Evolutionary conservation across 805 yeast species (phyloP).

Genomic region (Wickerhamiella bombiphila): DNA sequence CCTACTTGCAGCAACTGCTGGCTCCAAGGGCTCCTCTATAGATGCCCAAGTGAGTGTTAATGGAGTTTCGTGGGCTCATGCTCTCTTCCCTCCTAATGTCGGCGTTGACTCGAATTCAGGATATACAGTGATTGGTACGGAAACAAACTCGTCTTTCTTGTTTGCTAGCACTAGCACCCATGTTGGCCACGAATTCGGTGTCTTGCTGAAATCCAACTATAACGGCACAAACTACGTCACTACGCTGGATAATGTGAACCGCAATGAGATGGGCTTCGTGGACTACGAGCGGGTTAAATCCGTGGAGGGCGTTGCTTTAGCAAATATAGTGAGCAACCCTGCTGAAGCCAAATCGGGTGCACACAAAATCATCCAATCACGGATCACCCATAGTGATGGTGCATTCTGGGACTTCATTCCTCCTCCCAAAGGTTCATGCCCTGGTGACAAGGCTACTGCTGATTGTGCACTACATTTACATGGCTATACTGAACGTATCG

Average conservation of each 20-base stretch:
- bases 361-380: conserved; percentile 48
- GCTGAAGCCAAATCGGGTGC: conserved; percentile 31
- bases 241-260: conserved; percentile 55
- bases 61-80: conserved; percentile 63
- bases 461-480: conserved; percentile 70
- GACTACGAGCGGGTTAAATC: conserved; percentile 78
- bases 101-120: conserved; percentile 48
- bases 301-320: conserved; percentile 69
- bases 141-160: conserved; percentile 57
- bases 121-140: conserved; percentile 66
- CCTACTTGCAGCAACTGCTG: conserved; percentile 46
- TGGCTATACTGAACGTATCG: conserved; percentile 78
- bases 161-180: conserved; percentile 59
- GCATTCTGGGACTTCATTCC: conserved; percentile 61
- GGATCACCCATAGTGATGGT: conserved; percentile 81
- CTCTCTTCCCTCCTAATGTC: conserved; percentile 58
- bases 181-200: conserved; percentile 49
- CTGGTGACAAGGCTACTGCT: conserved; percentile 25
- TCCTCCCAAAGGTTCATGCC: conserved; percentile 62
- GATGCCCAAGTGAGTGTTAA: conserved; percentile 65
- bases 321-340: conserved; percentile 52
- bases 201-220: conserved; percentile 73
- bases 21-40: conserved; percentile 31
- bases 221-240: conserved; percentile 79
- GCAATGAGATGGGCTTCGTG: conserved; percentile 59